phyloP scores from a whole-genome alignment of 305 asterid genomes.

The Rubia tinctorum region DNA sequence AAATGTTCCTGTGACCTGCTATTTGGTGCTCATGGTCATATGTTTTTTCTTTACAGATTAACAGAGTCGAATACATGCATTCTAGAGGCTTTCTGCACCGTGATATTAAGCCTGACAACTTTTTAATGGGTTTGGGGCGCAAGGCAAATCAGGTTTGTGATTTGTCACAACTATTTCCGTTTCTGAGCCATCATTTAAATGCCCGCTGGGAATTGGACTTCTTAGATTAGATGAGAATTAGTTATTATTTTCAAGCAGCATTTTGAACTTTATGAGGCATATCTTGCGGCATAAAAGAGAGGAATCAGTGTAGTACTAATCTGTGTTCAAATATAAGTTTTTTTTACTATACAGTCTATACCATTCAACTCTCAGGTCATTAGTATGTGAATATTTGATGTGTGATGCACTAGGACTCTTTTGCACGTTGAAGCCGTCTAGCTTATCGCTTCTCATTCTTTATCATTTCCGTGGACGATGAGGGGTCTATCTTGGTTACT shows the following conservation, averaged over 20 bases:
- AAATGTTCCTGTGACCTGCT: conserved; percentile 1
- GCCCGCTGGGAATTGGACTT: neutral
- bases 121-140: conserved; percentile 97
- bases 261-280: neutral
- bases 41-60: conserved; percentile 45
- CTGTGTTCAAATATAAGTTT: neutral
- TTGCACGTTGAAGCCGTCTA: neutral
- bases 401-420: neutral
- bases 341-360: too few species aligned
- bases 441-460: neutral
- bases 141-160: conserved; percentile 83
- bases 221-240: neutral
- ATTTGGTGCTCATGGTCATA: conserved; percentile 10
- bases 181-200: neutral
- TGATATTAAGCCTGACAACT: conserved; percentile 95
- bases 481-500: neutral
- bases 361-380: neutral
- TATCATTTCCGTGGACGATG: neutral
- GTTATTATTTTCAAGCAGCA: neutral
- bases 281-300: neutral
- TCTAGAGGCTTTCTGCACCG: conserved; percentile 98
- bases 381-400: neutral
- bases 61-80: conserved; percentile 95
- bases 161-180: neutral
- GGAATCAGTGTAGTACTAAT: neutral